Conservation (phyloP, 2,329 filamentous ascomycete species). For the Fusarium drepaniforme region DNA sequence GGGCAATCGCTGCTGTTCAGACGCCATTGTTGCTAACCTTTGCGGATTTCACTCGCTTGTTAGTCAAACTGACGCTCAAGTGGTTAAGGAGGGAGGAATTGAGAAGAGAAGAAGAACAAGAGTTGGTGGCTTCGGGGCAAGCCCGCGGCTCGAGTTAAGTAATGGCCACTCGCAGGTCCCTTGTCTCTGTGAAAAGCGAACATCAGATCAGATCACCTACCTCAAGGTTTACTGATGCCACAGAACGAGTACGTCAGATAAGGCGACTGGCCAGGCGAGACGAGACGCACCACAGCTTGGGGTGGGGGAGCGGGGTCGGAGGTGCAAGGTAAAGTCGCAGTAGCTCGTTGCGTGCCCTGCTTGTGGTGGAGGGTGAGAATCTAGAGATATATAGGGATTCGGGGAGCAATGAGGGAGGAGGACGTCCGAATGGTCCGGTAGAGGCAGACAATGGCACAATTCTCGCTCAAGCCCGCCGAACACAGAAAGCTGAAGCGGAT, state of each 20-base stretch:
- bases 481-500: neutral
- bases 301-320: slow-evolving; percentile 44
- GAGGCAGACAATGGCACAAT: neutral
- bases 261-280: slow-evolving; percentile 41
- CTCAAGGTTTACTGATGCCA: slow-evolving; percentile 39
- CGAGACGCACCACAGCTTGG: slow-evolving; percentile 37
- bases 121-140: slow-evolving; percentile 8
- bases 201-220: slow-evolving; percentile 47
- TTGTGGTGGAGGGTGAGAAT: slow-evolving; percentile 16
- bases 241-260: slow-evolving; percentile 44
- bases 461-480: neutral
- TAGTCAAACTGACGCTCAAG: slow-evolving; percentile 21
- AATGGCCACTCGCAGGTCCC: slow-evolving; percentile 21
- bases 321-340: slow-evolving; percentile 41
- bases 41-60: slow-evolving; percentile 22
- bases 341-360: slow-evolving; percentile 36
- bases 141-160: slow-evolving; percentile 36
- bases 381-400: slow-evolving; percentile 21
- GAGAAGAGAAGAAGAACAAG: slow-evolving; percentile 20
- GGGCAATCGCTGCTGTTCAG: slow-evolving; percentile 56
- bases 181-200: slow-evolving; percentile 34
- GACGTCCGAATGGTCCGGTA: neutral
- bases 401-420: neutral
- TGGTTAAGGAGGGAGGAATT: slow-evolving; percentile 8
- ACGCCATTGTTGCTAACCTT: slow-evolving; percentile 46